Evolutionary conservation across 768 basidiomycete species (phyloP).

Genomic region (Agrocybe pediades): DNA sequence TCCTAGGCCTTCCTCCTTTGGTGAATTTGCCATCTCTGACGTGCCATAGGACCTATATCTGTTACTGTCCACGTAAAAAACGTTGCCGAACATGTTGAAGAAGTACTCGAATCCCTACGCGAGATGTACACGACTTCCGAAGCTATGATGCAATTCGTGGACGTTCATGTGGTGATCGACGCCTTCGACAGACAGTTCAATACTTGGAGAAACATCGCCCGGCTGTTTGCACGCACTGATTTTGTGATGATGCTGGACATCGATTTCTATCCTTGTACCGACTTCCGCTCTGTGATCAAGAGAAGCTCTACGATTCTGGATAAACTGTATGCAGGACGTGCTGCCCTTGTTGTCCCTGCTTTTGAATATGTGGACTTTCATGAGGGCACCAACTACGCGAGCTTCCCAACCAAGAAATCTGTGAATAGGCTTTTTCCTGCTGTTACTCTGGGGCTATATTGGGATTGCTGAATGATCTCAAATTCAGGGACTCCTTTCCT

Average conservation of each 20-base stretch:
- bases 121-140: slow-evolving; percentile 67
- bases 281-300: slow-evolving; percentile 65
- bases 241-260: slow-evolving; percentile 92
- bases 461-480: neutral
- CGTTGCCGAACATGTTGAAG: slow-evolving; percentile 42
- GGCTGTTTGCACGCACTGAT: slow-evolving; percentile 80
- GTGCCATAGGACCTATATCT: slow-evolving; percentile 71
- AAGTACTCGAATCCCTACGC: slow-evolving; percentile 63
- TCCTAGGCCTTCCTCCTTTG: neutral
- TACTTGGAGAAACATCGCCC: slow-evolving; percentile 86
- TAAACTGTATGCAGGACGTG: slow-evolving; percentile 56
- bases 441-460: neutral
- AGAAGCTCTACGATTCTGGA: slow-evolving; percentile 35
- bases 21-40: neutral
- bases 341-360: slow-evolving; percentile 82
- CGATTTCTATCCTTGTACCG: slow-evolving; percentile 84
- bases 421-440: slow-evolving; percentile 34
- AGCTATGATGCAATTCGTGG: slow-evolving; percentile 68
- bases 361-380: slow-evolving; percentile 75
- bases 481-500: slow-evolving; percentile 52
- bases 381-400: slow-evolving; percentile 58
- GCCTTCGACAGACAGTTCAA: slow-evolving; percentile 85
- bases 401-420: slow-evolving; percentile 72
- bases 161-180: slow-evolving; percentile 86
- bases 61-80: slow-evolving; percentile 78